Evolutionary conservation across 2,329 filamentous ascomycete species (phyloP), one percentile per base, ranked within the genome.

Genomic region (Pseudocercospora macadamiae): DNA sequence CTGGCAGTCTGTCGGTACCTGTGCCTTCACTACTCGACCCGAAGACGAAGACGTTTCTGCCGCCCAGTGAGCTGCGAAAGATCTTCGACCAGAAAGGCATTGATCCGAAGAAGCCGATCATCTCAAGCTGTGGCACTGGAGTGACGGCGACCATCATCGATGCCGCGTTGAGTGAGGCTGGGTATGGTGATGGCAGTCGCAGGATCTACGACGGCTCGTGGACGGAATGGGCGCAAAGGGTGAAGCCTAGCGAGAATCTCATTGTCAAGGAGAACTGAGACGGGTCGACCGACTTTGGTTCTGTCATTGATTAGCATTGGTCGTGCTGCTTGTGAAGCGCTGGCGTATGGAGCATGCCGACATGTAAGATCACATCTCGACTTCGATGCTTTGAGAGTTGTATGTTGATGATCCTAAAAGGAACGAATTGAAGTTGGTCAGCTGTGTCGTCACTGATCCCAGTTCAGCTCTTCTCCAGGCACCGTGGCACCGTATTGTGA

Each of bases 131-230:
- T 69, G 95, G 95, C 10, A 97, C 93, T 5, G 95, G 95, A 30
- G 93, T 99, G 52, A 97, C 93, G 9, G 95, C 95, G 6, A 91
- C 90, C 16, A 85, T 97, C 42, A 86, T 99, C 39, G 95, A 99
- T 72, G 89, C 92, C 34, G 95, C 92, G 1, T 77, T 99, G 54
- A 86, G 85, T 26, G 87, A 91, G 74, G 91, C 93, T 19, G 88
- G 87, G 1, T 93, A 86, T 71, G 90, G 89, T 1, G 79, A 84
- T 3, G 83, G 87, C 55, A 84, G 84, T 56, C 60, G 65, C 10
- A 87, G 84, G 71, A 82, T 99, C 19, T 99, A 99, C 70, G 95
- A 99, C 74, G 95, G 95, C 48, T 96, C 93, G 75, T 99, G 95
- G 95, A 97, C 95, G 1, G 73, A 75, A 60, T 75, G 72, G 71